Evolutionary conservation across 306 rosid genomes (phyloP).

Genomic region (Sicyos edulis): DNA sequence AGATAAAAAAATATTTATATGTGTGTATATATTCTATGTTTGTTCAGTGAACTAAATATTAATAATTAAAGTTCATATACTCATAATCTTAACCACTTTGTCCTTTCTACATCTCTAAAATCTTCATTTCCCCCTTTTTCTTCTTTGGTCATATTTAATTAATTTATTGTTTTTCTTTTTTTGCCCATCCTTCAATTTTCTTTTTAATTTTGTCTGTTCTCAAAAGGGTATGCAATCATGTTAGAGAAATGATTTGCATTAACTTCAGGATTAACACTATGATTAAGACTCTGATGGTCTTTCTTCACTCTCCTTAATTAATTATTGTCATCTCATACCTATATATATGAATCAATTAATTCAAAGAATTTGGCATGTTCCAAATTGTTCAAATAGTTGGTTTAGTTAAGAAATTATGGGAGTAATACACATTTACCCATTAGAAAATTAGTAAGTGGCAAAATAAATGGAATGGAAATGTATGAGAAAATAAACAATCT

Average conservation of each 20-base stretch:
- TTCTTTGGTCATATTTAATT: background rate
- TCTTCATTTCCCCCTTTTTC: background rate
- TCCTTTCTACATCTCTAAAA: too few species aligned
- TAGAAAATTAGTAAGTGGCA: background rate
- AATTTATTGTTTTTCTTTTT: background rate
- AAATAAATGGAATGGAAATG: too few species aligned
- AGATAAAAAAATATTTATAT: too few species aligned
- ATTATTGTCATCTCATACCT: background rate
- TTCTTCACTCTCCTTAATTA: background rate
- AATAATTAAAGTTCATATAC: conserved; percentile 10
- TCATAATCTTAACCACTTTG: conserved; percentile 19
- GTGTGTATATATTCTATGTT: conserved; percentile 3
- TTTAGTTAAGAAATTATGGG: background rate
- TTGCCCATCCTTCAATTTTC: conserved; percentile 1
- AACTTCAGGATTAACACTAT: background rate
- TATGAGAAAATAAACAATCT: too few species aligned
- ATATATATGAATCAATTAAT: background rate
- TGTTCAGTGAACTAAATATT: conserved; percentile 17
- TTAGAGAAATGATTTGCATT: background rate
- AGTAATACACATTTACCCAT: background rate
- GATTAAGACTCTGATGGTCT: background rate
- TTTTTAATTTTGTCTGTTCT: background rate
- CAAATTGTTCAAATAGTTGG: background rate
- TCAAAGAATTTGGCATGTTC: background rate
- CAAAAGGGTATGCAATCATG: background rate